phyloP scores from a whole-genome alignment of 345 rosid genomes.

The Carallia brachiata region DNA sequence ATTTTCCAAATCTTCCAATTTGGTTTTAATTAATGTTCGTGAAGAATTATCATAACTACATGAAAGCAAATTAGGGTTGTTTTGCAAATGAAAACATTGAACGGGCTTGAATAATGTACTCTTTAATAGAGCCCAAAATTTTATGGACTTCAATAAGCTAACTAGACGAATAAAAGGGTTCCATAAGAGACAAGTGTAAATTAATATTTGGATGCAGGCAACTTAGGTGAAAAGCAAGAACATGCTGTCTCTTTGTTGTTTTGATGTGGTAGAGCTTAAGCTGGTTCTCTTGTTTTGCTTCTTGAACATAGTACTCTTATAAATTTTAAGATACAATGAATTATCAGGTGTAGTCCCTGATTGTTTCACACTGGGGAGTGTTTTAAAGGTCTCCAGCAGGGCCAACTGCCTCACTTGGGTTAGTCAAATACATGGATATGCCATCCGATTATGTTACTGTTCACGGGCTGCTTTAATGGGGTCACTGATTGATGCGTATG shows the following conservation, averaged over 20 bases:
- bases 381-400: slow-evolving; percentile 52
- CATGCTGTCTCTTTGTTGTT: background rate
- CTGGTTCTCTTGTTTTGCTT: background rate
- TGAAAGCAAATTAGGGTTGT: too few species aligned
- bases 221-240: background rate
- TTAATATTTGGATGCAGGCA: background rate
- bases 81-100: too few species aligned
- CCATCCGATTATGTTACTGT: slow-evolving; percentile 44
- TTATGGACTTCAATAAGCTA: too few species aligned
- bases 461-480: slow-evolving; percentile 41
- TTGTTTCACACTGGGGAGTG: slow-evolving; percentile 59
- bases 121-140: too few species aligned
- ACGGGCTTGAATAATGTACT: too few species aligned
- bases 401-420: slow-evolving; percentile 34
- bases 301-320: background rate
- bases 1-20: too few species aligned
- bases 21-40: too few species aligned
- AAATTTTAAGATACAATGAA: slow-evolving; percentile 11
- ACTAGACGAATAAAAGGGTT: too few species aligned
- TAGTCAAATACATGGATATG: slow-evolving; percentile 52
- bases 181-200: too few species aligned
- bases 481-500: slow-evolving; percentile 58
- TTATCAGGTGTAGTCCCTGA: slow-evolving; percentile 58
- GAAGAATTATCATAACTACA: too few species aligned
- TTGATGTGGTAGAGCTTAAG: background rate